Percentiles rank a stretch among this genome's conserved stretches.
Evolutionary conservation across 2,329 filamentous ascomycete species (phyloP).

Genomic region (Ophiocordyceps robertsii): DNA sequence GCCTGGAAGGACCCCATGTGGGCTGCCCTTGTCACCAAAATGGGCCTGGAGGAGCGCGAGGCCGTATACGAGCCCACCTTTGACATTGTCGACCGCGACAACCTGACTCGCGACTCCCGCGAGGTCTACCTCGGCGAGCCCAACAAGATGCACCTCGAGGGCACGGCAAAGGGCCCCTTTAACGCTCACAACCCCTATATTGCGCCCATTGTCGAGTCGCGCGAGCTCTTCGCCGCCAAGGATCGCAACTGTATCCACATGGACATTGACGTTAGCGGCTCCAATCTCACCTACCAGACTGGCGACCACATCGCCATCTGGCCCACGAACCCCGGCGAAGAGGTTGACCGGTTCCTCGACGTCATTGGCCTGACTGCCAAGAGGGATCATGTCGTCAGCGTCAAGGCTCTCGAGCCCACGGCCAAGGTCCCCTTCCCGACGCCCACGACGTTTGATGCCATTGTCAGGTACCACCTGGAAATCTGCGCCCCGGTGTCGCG

Average conservation of each 20-base stretch:
- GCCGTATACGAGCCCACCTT: conserved; percentile 92
- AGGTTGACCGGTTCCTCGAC: conserved; percentile 80
- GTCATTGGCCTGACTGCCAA: conserved; percentile 66
- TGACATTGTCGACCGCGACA: conserved; percentile 62
- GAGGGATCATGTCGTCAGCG: conserved; percentile 66
- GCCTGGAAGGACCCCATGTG: conserved; percentile 99
- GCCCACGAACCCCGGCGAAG: conserved; percentile 87
- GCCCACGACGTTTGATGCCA: conserved; percentile 90
- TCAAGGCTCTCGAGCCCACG: conserved; percentile 87
- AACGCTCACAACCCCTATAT: conserved; percentile 97
- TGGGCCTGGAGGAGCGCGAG: conserved; percentile 89
- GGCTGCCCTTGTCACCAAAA: conserved; percentile 66
- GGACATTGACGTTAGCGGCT: conserved; percentile 83
- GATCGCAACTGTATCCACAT: conserved; percentile 93
- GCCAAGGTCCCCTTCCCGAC: conserved; percentile 97
- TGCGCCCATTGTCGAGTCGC: conserved; percentile 82
- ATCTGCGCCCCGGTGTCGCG: conserved; percentile 91
- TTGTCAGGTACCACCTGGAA: conserved; percentile 90
- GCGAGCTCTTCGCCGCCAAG: conserved; percentile 77
- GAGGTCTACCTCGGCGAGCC: conserved; percentile 92
- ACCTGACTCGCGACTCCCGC: conserved; percentile 58
- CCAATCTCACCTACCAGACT: conserved; percentile 85
- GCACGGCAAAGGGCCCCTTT: conserved; percentile 72
- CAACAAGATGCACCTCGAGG: conserved; percentile 89
- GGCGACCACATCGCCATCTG: conserved; percentile 96